Evolutionary conservation across 805 yeast genomes (phyloP).

Genomic region (Metschnikowia santaceciliae): DNA sequence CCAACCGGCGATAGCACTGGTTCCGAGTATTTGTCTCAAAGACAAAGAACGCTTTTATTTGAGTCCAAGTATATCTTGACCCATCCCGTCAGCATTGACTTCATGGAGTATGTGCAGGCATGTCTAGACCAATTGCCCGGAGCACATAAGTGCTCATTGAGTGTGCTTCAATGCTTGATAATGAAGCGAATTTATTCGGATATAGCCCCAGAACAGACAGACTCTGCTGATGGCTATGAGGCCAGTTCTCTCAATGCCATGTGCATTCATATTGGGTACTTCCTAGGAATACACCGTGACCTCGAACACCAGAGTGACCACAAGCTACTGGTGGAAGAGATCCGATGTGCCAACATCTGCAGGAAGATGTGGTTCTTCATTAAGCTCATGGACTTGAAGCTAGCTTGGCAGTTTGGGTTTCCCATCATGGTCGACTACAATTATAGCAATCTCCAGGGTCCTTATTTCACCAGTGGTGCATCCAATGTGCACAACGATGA

Average conservation of each 20-base stretch:
- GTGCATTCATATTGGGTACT: constrained; percentile 23
- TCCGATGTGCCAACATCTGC: constrained; percentile 4
- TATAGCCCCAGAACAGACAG: constrained; percentile 17
- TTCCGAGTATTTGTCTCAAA: background rate
- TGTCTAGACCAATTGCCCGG: constrained; percentile 35
- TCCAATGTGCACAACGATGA: constrained; percentile 31
- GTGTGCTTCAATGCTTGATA: constrained; percentile 16
- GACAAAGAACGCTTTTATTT: constrained; percentile 2
- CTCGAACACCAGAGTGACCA: constrained; percentile 2
- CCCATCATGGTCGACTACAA: constrained; percentile 27
- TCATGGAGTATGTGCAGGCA: constrained; percentile 27
- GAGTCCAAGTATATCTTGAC: constrained; percentile 25
- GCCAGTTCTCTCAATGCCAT: constrained; percentile 22
- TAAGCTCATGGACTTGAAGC: constrained; percentile 33
- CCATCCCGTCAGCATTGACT: constrained; percentile 30
- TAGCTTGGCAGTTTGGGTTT: constrained; percentile 34
- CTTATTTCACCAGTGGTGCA: constrained; percentile 32
- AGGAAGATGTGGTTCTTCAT: constrained; percentile 21
- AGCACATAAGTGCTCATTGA: constrained; percentile 9
- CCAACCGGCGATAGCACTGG: background rate
- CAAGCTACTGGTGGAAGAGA: background rate
- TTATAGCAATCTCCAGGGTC: constrained; percentile 28
- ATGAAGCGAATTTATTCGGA: constrained; percentile 12
- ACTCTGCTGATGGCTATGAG: constrained; percentile 17
- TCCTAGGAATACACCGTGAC: constrained; percentile 23